Percentiles rank a stretch among this genome's conserved stretches.
These are phyloP conservation scores for Galeopsis tetrahit DNA, from an alignment of 257 asterid species.

Conservation along the genomic window DNA sequence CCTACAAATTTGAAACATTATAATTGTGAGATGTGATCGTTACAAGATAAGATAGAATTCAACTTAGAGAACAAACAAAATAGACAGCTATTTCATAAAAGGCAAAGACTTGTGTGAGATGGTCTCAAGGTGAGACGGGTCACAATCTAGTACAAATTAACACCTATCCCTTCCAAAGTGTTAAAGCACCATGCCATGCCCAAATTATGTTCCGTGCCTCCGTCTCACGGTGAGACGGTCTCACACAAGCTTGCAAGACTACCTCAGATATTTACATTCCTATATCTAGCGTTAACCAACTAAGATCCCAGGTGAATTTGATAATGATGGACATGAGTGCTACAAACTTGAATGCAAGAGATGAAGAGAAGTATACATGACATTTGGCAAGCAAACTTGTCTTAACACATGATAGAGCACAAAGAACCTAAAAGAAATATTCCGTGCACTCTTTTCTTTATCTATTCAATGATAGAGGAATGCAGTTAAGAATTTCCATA, in stretches of 20 bases:
- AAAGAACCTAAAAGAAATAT: constrained; percentile 13
- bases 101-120: no score
- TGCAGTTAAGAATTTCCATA: background rate
- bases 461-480: constrained; percentile 3
- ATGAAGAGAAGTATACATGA: constrained; percentile 2
- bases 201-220: no score
- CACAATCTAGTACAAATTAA: no score
- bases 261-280: constrained; percentile 21
- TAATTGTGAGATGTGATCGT: constrained; percentile 34
- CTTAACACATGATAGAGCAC: constrained; percentile 14
- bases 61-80: constrained; percentile 20
- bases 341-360: background rate
- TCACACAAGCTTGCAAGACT: constrained; percentile 1
- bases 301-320: background rate
- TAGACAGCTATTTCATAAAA: constrained; percentile 21
- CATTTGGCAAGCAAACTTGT: background rate
- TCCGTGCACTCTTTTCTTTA: background rate
- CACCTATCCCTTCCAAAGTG: no score
- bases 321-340: constrained; percentile 15
- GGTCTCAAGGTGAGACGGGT: no score
- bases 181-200: no score
- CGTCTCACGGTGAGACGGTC: no score
- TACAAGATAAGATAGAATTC: constrained; percentile 32
- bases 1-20: constrained; percentile 59
- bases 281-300: constrained; percentile 14